Conservation (phyloP, 2,329 filamentous ascomycete genomes). For the Akanthomyces muscarius region DNA sequence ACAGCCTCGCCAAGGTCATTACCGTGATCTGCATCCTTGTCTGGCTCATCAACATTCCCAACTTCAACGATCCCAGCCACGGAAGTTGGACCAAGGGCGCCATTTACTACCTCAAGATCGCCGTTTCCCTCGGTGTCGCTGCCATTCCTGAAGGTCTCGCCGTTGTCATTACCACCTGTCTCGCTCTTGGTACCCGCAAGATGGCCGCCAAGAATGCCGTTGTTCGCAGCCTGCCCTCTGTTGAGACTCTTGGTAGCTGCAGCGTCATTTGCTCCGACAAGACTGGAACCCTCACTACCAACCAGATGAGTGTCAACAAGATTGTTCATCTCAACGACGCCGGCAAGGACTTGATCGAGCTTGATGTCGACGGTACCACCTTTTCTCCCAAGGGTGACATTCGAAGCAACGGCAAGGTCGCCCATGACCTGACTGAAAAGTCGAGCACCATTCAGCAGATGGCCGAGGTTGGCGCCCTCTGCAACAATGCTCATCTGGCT, state of each 20-base stretch:
- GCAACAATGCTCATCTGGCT: constrained; percentile 81
- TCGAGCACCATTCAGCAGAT: constrained; percentile 80
- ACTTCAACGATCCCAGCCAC: constrained; percentile 93
- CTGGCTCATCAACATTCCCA: constrained; percentile 97
- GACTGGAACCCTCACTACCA: constrained; percentile 95
- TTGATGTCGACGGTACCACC: constrained; percentile 88
- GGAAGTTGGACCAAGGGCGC: constrained; percentile 94
- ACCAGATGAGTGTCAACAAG: constrained; percentile 98
- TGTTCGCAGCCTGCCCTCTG: constrained; percentile 90
- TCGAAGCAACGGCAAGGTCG: constrained; percentile 60
- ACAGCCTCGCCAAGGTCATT: constrained; percentile 94
- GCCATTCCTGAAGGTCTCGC: constrained; percentile 97
- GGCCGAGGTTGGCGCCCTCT: constrained; percentile 67
- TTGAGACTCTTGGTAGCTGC: constrained; percentile 97
- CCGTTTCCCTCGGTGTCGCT: constrained; percentile 94
- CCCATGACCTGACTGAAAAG: constrained; percentile 63
- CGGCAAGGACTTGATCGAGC: constrained; percentile 73
- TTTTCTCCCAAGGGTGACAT: constrained; percentile 81
- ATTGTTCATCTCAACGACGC: constrained; percentile 75
- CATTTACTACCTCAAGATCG: constrained; percentile 99
- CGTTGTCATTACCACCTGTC: constrained; percentile 97
- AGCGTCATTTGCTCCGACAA: constrained; percentile 99
- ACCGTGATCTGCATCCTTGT: constrained; percentile 94
- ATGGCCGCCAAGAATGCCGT: constrained; percentile 99
- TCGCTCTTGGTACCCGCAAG: constrained; percentile 92